A percentile compares a stretch with the other conserved stretches of the same genome.
Evolutionary conservation across 495 filamentous ascomycete species (phyloP).

Genomic region (Penicillium paradoxum): DNA sequence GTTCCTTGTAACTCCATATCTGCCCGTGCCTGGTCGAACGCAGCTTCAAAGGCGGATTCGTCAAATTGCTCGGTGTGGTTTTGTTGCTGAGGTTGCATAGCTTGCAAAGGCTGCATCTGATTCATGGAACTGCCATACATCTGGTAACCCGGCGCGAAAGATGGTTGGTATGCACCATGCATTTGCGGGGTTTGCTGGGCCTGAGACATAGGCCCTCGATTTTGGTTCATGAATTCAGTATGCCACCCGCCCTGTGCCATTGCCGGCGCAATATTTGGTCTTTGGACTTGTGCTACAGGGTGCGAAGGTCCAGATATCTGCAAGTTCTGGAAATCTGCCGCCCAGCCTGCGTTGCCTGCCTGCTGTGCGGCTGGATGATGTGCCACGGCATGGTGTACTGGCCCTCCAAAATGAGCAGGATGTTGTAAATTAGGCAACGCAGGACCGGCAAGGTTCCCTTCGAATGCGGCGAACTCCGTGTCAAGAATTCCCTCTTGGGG

Average conservation of each 20-base stretch:
- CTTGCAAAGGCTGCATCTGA: conserved; percentile 25
- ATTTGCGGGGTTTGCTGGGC: conserved; percentile 22
- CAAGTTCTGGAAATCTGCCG: conserved; percentile 48
- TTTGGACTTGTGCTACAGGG: conserved; percentile 31
- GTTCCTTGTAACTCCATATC: conserved; percentile 33
- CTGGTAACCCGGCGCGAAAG: conserved; percentile 27
- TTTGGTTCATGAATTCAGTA: conserved; percentile 47
- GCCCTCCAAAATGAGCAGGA: conserved; percentile 21
- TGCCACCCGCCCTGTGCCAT: conserved; percentile 44
- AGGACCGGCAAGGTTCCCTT: conserved; percentile 44
- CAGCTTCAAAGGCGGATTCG: conserved; percentile 59
- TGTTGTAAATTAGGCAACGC: conserved; percentile 31
- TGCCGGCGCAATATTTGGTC: conserved; percentile 25
- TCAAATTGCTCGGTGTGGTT: conserved; percentile 42
- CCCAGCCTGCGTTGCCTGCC: conserved; percentile 34
- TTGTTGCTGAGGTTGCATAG: conserved; percentile 12
- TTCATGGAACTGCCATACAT: conserved; percentile 23
- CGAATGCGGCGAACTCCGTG: conserved; percentile 67
- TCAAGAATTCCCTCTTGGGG: conserved; percentile 54
- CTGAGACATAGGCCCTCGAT: conserved; percentile 16
- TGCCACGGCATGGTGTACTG: conserved; percentile 11
- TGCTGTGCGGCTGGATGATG: conserved; percentile 20
- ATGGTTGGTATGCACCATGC: conserved; percentile 28
- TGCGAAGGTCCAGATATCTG: conserved; percentile 37
- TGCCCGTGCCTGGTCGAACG: conserved; percentile 50